Evolutionary conservation across 106 monocot genomes (phyloP).

Genomic region (Acanthochlamys bracteata): DNA sequence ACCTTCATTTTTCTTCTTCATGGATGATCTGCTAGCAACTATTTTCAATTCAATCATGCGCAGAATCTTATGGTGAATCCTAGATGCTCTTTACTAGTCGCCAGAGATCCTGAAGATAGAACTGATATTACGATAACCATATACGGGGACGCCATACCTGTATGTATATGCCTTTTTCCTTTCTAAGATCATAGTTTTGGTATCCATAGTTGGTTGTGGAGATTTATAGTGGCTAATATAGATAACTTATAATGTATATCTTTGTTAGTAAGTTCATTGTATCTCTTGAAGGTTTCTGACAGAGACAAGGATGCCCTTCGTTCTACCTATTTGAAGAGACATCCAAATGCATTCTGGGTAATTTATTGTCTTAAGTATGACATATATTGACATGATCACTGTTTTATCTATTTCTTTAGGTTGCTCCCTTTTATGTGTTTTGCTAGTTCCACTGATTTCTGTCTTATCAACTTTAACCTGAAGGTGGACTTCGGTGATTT

Average conservation of each 20-base stretch:
- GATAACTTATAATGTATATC: too few species aligned
- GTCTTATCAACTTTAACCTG: neutral
- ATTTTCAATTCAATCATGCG: neutral
- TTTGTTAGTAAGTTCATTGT: neutral
- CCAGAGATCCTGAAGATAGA: constrained; percentile 86
- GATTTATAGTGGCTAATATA: too few species aligned
- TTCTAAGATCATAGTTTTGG: neutral
- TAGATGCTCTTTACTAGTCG: constrained; percentile 84
- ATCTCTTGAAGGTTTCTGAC: constrained; percentile 44
- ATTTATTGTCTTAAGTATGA: neutral
- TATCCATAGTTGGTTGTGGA: too few species aligned
- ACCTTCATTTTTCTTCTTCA: neutral
- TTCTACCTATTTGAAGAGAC: constrained; percentile 58
- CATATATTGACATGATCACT: too few species aligned
- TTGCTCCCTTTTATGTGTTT: neutral
- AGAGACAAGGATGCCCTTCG: constrained; percentile 48
- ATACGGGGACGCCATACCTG: constrained; percentile 70
- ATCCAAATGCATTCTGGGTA: constrained; percentile 96
- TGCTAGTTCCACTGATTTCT: constrained; percentile 6
- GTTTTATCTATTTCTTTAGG: too few species aligned
- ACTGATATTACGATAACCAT: constrained; percentile 78
- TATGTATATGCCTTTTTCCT: constrained; percentile 29
- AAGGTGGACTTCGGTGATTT: constrained; percentile 98
- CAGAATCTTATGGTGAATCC: constrained; percentile 85
- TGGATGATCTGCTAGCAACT: neutral